Base-by-base conservation (phyloP, 805 yeast genomes). In the Dipodascopsis uninucleata region DNA sequence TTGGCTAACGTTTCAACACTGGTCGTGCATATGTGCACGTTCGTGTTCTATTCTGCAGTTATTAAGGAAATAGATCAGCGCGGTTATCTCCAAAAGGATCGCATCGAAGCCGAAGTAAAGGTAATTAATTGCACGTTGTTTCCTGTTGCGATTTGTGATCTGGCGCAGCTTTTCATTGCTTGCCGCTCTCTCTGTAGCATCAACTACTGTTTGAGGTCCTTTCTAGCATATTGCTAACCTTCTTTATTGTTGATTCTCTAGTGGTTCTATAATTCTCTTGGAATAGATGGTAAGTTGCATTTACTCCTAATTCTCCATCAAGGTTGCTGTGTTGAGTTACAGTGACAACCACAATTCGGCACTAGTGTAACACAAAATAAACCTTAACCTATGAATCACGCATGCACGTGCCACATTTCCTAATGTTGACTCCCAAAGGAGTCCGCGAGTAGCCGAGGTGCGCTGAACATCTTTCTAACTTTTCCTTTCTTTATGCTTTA, bases 211-310 rank as follows among this genome's bases (percentile, higher is more conserved):
- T 36, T 39, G 8, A 17, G 18, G 17, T 43, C 17, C 17, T 9
- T 44, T 12, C 31, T 26, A 45, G 14, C 25, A 12, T 14, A 4
- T 12, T n/a, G 16, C 20, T 17, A 7, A 28, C 14, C 12, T n/a
- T 10, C 53, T 35, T 21, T 31, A 29, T 2, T 18, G 10, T 10
- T 14, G 20, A 17, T 20, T 16, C 16, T 22, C 3, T 25, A 62
- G 48, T 88, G 96, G 94, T 89, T 90, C 64, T 93, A 93, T 70
- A 78, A 83, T 46, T 68, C 77, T 31, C 73, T 90, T 55, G 96
- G 96, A 22, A 87, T 90, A 48, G 96, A 89, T 61, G 96, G 57
- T 45, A 36, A 10, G 53, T 20, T 10, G 9, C 16, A 16, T 14
- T 21, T 10, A 18, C 20, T 20, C n/a, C 5, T 32, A 10, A 3